These are phyloP conservation scores for Jamesozyma piceae DNA, from an alignment of 805 yeast species.

Conservation along the genomic window DNA sequence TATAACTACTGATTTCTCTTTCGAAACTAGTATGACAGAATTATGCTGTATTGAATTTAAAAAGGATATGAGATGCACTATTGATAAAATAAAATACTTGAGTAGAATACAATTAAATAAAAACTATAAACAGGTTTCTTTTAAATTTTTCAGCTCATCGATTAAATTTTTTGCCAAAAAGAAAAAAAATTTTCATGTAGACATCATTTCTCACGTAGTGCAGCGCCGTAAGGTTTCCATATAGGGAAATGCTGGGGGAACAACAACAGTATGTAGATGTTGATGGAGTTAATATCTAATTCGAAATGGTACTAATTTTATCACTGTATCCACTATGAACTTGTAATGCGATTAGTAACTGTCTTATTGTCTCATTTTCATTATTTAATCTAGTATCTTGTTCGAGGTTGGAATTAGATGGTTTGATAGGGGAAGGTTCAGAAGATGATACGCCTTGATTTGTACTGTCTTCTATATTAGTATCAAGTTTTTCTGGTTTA, in stretches of 20 bases:
- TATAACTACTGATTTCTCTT: neutral
- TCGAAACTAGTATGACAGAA: slow-evolving; percentile 2
- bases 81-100: neutral
- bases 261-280: no score
- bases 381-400: slow-evolving; percentile 1
- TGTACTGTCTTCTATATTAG: neutral
- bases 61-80: neutral
- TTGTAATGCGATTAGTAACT: slow-evolving; percentile 16
- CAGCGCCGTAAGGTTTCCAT: neutral
- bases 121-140: no score
- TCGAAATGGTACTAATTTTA: no score
- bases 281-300: no score
- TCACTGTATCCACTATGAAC: slow-evolving; percentile 11
- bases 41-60: slow-evolving; percentile 3
- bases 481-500: neutral
- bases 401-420: neutral
- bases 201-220: neutral
- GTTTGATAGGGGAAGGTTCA: neutral
- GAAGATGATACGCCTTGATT: neutral
- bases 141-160: slow-evolving; percentile 2
- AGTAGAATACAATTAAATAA: neutral
- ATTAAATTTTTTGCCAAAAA: neutral
- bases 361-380: slow-evolving; percentile 13
- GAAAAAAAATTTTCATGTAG: slow-evolving; percentile 1
- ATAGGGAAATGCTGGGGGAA: no score